Base-by-base conservation (phyloP, 352 stramenopile genomes). In the Thalassiosira livingstoniorum region DNA sequence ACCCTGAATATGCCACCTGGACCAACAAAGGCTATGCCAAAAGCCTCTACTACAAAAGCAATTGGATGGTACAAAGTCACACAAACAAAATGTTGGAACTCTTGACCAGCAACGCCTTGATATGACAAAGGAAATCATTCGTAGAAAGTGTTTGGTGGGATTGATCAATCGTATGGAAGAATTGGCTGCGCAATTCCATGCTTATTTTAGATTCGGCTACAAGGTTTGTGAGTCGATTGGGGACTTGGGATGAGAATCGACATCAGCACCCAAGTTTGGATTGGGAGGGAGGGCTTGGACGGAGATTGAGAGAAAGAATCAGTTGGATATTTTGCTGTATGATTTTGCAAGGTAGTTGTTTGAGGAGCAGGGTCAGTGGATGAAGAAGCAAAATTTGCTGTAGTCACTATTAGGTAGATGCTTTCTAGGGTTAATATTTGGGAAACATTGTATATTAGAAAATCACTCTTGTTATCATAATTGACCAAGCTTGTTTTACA, bases 111-210 rank as follows among this genome's bases (percentile, higher is more conserved):
- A 45, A 71, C 32, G 80, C 86, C 43, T 11, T 90, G 2, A 34
- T 71, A 29, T 88, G 13, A 80, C 84, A 4, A 86, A 82, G 62
- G 84, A 86, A 65, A 77, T 88, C 3, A 25, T 90, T 23, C 51
- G 61, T 15, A 47, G 68, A 58, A 90, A 90, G 57, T 86, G 63
- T 54, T 21, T 90, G 2, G 47, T 90, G 27, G 84, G 84, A 5
- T 64, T 90, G 5, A 57, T 84, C 21, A 67, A 80, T 53, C 18
- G 60, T n/a, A 88, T 90, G 61, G 71, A 88, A 37, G 80, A 88
- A 51, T 75, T 43, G 25, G 60, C 88, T 18, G 2, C 55, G 5
- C 55, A 80, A 42, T 88, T 87, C 58, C 66, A 90, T 61, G 11
- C 21, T 0, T 90, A 87, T 51, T 90, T 90, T 74, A 39, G 64